Evolutionary conservation across 352 stramenopile species (phyloP).

Genomic region (Pythium phragmitis): DNA sequence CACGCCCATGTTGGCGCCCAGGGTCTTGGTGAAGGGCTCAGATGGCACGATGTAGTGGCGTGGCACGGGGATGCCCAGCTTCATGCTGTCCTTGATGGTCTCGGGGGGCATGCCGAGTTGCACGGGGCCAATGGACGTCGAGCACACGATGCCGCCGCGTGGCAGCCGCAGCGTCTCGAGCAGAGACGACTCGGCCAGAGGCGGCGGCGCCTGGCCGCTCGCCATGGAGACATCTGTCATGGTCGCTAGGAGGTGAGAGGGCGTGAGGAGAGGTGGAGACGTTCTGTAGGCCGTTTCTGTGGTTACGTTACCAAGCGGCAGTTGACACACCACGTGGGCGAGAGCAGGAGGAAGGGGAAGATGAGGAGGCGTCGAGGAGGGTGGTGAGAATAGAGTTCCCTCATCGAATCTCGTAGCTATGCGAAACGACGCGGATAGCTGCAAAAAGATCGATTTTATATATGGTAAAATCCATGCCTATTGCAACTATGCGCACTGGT

Average conservation of each 20-base stretch:
- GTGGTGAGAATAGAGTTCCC: not conserved
- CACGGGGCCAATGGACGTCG: conserved; percentile 76
- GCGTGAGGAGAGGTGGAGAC: not conserved
- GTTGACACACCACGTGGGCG: conserved; percentile 2
- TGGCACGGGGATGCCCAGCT: conserved; percentile 90
- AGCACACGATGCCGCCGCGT: conserved; percentile 69
- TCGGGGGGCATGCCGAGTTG: conserved; percentile 95
- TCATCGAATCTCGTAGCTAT: too few relatives aligned
- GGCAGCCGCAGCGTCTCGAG: conserved; percentile 74
- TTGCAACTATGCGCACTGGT: too few relatives aligned
- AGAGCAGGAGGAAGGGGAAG: not conserved
- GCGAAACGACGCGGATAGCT: conserved; percentile 8
- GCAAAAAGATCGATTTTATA: not conserved
- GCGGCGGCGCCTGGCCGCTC: not conserved
- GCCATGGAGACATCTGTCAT: conserved; percentile 10
- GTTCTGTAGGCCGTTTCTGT: conserved; percentile 9
- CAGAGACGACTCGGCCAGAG: conserved; percentile 23
- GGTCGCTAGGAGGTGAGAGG: not conserved
- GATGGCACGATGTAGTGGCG: conserved; percentile 94
- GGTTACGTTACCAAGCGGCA: conserved; percentile 14
- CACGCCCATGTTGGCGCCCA: conserved; percentile 93
- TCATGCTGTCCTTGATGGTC: conserved; percentile 98
- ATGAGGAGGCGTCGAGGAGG: not conserved
- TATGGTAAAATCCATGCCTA: too few relatives aligned
- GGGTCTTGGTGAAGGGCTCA: conserved; percentile 93